Base-by-base conservation (phyloP, 2,329 filamentous ascomycete species). In the Cadophora gregata region DNA sequence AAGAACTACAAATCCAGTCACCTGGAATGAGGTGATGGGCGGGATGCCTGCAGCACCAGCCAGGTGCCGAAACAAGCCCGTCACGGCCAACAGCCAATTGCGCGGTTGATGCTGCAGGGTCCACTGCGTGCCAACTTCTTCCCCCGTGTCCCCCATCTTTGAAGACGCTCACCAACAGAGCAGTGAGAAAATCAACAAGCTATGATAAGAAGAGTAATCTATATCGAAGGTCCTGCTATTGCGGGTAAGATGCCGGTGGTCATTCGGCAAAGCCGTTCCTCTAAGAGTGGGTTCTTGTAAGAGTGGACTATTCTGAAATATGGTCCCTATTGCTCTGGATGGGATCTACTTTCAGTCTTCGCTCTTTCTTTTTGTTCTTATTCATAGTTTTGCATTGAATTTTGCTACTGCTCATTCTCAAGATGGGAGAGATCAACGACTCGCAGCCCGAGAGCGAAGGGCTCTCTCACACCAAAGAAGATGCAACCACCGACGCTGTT, bases 361-460 rank as follows among this genome's bases (percentile, higher is more conserved):
- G 10, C 4, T 25, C n/a, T 25, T 42, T 42, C 38, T 16, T 42
- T 38, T 14, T 58, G 33, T n/a, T 24, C 25, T 16, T 24, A 9
- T 31, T 9, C 19, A 9, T 6, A 21, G n/a, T n/a, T 59, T 16
- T 27, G 25, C 1, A 59, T n/a, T 59, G 16, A 45, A 16, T 9
- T 47, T n/a, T 4, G n/a, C 24, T 12, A 29, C 38, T 14, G 7
- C 10, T 21, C 0, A 2, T 31, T n/a, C 12, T 45, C 58, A 60
- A 48, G 5, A 62, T 62, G 59, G 59, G 31, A 4, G 29, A 12
- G 25, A 53, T 64, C 45, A 42, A 58, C 21, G 14, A 14, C 50
- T 47, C 58, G 6, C 51, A 64, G 42, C 53, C 53, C 36, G 53
- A 58, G 45, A 45, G 53, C 29, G 59, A 64, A 31, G 55, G 62